Evolutionary conservation across 345 rosid species (phyloP), one percentile per base, ranked within the genome.

Genomic region (Pugionium cornutum): DNA sequence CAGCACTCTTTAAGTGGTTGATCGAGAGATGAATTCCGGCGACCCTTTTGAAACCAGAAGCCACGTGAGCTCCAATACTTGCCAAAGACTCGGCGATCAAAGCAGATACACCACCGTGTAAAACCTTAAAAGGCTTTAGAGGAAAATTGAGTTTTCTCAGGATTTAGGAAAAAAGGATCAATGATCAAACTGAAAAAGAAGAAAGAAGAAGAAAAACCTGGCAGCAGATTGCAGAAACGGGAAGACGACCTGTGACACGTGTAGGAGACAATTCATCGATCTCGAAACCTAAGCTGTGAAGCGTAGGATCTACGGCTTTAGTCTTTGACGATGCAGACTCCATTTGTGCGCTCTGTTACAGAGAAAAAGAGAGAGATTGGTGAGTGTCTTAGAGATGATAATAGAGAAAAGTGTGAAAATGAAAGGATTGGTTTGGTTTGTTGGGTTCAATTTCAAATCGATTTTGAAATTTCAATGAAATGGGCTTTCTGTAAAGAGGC

Each of bases 61-160:
- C 96, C 44, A 94, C 79, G 69, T 90, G 92, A 5, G 99, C 97
- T 39, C 99, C 99, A 4, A 87, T 77, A 81, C 97, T 94, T 0
- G 95, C 95, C 79, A 94, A 61, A 1, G 87, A 59, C 82, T 90
- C 96, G 41, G 97, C 80, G 33, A 90, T 80, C 83, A 94, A 72
- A 9, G 99, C 99, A 55, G 96, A 94, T 2, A 90, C 91, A 32
- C 97, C 99, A 31, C 97, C 97, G 66, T 90, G 97, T 74, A 94
- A 63, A 63, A 94, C 97, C 82, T 88, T 86, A 79, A 94, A 94
- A 27, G 97, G 96, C 97, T 94, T 40, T 66, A 18, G 3, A 35
- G 0, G 0, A 36, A 36, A n/a, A 32, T 4, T 4, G 28, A 5
- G 45, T 45, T 5, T 1, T 25, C 4, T 66, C 52, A 73, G 45